phyloP scores from a whole-genome alignment of 495 filamentous ascomycete species.

The Neurospora tetraspora region DNA sequence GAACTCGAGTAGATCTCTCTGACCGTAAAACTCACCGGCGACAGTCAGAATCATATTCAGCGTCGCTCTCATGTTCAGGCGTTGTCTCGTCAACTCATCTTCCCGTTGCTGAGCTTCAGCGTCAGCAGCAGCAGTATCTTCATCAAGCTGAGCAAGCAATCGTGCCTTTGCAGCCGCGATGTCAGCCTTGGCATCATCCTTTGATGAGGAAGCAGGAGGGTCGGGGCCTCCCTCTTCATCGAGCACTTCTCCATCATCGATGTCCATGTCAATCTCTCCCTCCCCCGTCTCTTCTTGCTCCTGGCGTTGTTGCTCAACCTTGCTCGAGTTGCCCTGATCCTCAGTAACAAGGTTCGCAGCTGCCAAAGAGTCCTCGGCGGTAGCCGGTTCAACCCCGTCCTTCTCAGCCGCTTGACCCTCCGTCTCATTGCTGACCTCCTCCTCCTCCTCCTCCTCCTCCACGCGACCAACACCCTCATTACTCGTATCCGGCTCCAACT shows the following conservation, averaged over 20 bases:
- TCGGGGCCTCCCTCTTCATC: slow-evolving; percentile 10
- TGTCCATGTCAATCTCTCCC: slow-evolving; percentile 34
- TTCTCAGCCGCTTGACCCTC: neutral
- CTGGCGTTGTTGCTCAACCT: slow-evolving; percentile 10
- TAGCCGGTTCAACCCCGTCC: neutral
- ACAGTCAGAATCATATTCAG: slow-evolving; percentile 90
- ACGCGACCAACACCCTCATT: slow-evolving; percentile 12
- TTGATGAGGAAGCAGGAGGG: slow-evolving; percentile 10
- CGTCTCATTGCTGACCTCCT: neutral
- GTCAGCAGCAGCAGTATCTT: neutral
- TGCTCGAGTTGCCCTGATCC: neutral
- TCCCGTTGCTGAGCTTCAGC: neutral
- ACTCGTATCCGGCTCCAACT: slow-evolving; percentile 9
- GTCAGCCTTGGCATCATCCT: slow-evolving; percentile 26
- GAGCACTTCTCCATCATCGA: slow-evolving; percentile 37
- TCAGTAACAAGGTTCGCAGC: slow-evolving; percentile 3
- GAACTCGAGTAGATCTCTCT: slow-evolving; percentile 72
- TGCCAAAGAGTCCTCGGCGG: neutral
- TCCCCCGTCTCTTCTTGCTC: slow-evolving; percentile 16
- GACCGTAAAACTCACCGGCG: slow-evolving; percentile 82
- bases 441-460: slow-evolving; percentile 5
- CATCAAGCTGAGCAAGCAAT: slow-evolving; percentile 40
- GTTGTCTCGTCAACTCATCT: slow-evolving; percentile 6
- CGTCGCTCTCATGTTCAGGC: slow-evolving; percentile 44
- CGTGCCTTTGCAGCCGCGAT: slow-evolving; percentile 51